Evolutionary conservation across 352 stramenopile genomes (phyloP).

Genomic region (Globisporangium megalacanthum): DNA sequence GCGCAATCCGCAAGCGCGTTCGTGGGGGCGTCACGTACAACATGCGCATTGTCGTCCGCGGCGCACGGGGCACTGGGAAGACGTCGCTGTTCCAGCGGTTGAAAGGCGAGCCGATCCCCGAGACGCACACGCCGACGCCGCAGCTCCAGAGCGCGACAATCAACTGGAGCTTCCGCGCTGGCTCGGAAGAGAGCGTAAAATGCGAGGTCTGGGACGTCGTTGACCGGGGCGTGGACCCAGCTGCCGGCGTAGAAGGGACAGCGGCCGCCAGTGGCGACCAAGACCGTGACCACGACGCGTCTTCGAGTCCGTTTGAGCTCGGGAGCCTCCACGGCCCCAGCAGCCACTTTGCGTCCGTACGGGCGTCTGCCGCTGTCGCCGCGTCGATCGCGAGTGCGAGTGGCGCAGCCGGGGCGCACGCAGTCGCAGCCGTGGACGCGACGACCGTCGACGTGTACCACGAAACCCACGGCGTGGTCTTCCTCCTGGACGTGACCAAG

Average conservation of each 20-base stretch:
- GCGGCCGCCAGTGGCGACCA: neutral
- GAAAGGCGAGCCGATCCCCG: conserved; percentile 70
- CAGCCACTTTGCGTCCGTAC: conserved; percentile 14
- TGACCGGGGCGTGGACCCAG: conserved; percentile 55
- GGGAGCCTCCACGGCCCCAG: conserved; percentile 7
- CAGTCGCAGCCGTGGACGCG: conserved; percentile 73
- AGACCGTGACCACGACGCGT: neutral
- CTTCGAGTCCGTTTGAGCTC: conserved; percentile 20
- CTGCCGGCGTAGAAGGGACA: conserved; percentile 3
- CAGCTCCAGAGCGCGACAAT: conserved; percentile 88
- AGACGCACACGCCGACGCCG: conserved; percentile 63
- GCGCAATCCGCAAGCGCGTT: conserved; percentile 72
- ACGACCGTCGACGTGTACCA: conserved; percentile 88
- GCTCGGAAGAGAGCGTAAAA: conserved; percentile 79
- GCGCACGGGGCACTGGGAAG: conserved; percentile 83
- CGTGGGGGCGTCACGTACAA: conserved; percentile 86
- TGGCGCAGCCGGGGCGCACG: conserved; percentile 37
- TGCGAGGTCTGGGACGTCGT: conserved; percentile 92
- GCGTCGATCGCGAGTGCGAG: conserved; percentile 11
- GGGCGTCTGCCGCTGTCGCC: conserved; percentile 20
- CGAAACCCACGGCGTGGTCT: conserved; percentile 84
- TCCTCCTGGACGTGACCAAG: conserved; percentile 83
- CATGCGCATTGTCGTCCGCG: conserved; percentile 88
- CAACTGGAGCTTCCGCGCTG: conserved; percentile 69
- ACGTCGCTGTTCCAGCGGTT: conserved; percentile 84